Evolutionary conservation across 345 rosid species (phyloP).

Genomic region (Durio zibethinus): DNA sequence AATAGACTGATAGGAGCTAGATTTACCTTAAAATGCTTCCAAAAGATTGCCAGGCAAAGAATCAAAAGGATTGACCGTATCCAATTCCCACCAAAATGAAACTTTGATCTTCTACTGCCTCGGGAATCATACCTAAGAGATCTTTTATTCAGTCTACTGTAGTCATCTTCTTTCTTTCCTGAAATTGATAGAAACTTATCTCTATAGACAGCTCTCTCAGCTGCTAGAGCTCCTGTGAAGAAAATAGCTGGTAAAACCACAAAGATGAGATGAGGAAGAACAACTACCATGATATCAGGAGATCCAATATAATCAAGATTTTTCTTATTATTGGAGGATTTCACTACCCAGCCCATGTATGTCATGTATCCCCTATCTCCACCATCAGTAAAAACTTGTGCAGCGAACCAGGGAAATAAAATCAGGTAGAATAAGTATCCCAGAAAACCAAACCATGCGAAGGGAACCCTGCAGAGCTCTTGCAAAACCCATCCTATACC

Average conservation of each 20-base stretch:
- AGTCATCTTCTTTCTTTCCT: constrained; percentile 78
- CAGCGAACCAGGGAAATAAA: constrained; percentile 70
- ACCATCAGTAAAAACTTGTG: constrained; percentile 60
- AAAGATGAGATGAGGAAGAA: constrained; percentile 73
- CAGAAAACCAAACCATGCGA: constrained; percentile 62
- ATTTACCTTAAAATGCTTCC: constrained; percentile 77
- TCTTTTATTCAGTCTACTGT: constrained; percentile 30
- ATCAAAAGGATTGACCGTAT: constrained; percentile 52
- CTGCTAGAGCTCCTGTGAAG: constrained; percentile 51
- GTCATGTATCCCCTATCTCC: constrained; percentile 70
- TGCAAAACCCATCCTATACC: constrained; percentile 59
- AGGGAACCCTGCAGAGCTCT: constrained; percentile 62
- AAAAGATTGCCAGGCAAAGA: constrained; percentile 57
- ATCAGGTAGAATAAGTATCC: constrained; percentile 63
- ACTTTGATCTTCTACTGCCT: constrained; percentile 27
- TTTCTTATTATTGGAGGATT: constrained; percentile 24
- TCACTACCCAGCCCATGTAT: constrained; percentile 76
- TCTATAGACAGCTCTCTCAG: constrained; percentile 59
- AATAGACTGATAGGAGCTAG: background rate
- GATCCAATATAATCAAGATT: constrained; percentile 56
- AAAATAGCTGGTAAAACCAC: constrained; percentile 64
- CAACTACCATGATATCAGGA: constrained; percentile 82
- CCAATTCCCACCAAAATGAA: constrained; percentile 37
- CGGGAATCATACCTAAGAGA: constrained; percentile 16
- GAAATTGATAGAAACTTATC: constrained; percentile 47